phyloP scores from a whole-genome alignment of 73 alveolate species.

The Blepharisma stoltei region DNA sequence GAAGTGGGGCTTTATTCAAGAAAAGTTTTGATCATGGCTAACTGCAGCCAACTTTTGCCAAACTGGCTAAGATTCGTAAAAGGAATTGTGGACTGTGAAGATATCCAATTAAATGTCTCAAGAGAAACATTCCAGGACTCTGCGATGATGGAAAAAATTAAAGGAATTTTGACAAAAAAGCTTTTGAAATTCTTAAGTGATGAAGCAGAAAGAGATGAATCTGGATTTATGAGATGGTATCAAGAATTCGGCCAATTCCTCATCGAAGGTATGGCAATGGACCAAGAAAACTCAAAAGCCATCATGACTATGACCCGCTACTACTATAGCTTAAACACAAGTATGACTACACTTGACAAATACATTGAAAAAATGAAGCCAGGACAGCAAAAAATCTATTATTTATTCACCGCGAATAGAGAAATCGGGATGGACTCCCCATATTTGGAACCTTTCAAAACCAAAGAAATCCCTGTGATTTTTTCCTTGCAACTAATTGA shows the following conservation, averaged over 20 bases:
- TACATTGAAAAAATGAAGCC: conserved; percentile 53
- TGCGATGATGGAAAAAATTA: conserved; percentile 60
- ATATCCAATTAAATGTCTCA: conserved; percentile 69
- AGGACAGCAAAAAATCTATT: conserved; percentile 55
- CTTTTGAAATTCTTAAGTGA: conserved; percentile 53
- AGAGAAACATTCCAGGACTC: conserved; percentile 73
- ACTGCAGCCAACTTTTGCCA: conserved; percentile 65
- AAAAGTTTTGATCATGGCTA: conserved; percentile 63
- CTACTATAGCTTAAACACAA: conserved; percentile 41
- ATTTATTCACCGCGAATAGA: conserved; percentile 45
- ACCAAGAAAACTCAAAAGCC: conserved; percentile 44
- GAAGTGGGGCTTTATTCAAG: conserved; percentile 74
- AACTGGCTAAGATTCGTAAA: conserved; percentile 71
- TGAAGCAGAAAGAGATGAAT: conserved; percentile 57
- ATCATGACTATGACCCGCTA: conserved; percentile 54
- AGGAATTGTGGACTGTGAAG: conserved; percentile 85
- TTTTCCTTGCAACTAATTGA: conserved; percentile 68
- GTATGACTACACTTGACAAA: conserved; percentile 50
- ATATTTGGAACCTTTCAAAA: conserved; percentile 63
- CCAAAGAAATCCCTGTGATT: conserved; percentile 66
- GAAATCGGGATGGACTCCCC: conserved; percentile 63
- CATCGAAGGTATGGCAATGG: conserved; percentile 67
- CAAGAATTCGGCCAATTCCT: conserved; percentile 58
- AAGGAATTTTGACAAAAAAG: conserved; percentile 59
- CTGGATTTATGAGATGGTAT: conserved; percentile 56